A percentile compares a stretch with the other conserved stretches of the same genome.
Evolutionary conservation across 495 filamentous ascomycete genomes (phyloP).

Genomic region (Glarea lozoyensis): DNA sequence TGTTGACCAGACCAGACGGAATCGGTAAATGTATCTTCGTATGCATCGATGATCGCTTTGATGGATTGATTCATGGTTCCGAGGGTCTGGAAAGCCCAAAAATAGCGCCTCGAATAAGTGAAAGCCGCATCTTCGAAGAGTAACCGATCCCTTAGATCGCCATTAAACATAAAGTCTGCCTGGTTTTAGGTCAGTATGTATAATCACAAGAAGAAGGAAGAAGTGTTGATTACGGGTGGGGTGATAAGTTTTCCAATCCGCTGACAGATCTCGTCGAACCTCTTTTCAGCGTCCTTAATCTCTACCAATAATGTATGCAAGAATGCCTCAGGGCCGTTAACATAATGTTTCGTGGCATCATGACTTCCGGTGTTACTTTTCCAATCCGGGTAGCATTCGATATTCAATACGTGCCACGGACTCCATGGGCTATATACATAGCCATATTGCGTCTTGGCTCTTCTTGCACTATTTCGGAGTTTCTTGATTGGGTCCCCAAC

Average conservation of each 20-base stretch:
- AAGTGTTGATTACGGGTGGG: conserved; percentile 28
- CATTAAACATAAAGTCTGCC: conserved; percentile 46
- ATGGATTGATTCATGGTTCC: conserved; percentile 48
- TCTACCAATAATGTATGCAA: conserved; percentile 38
- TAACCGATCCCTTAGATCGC: conserved; percentile 37
- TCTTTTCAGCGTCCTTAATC: conserved; percentile 40
- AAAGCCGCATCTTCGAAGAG: conserved; percentile 48
- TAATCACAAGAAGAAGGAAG: background rate
- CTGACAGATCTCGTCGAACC: conserved; percentile 36
- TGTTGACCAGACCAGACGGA: conserved; percentile 41
- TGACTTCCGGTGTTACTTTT: conserved; percentile 36
- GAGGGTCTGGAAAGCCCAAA: conserved; percentile 48
- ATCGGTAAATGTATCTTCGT: conserved; percentile 37
- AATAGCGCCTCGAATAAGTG: conserved; percentile 47
- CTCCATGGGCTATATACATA: conserved; percentile 34
- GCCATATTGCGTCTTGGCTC: conserved; percentile 27
- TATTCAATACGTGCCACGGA: conserved; percentile 40
- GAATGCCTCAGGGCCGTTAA: conserved; percentile 46
- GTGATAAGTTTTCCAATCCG: conserved; percentile 39
- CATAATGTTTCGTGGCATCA: conserved; percentile 35
- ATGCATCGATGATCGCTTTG: conserved; percentile 39
- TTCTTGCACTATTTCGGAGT: conserved; percentile 27
- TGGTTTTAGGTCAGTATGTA: conserved; percentile 8
- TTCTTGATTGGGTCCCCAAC: conserved; percentile 28
- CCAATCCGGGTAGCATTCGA: conserved; percentile 45